Evolutionary conservation across 2,329 filamentous ascomycete genomes (phyloP).

Genomic region (Clarireedia monteithiana): DNA sequence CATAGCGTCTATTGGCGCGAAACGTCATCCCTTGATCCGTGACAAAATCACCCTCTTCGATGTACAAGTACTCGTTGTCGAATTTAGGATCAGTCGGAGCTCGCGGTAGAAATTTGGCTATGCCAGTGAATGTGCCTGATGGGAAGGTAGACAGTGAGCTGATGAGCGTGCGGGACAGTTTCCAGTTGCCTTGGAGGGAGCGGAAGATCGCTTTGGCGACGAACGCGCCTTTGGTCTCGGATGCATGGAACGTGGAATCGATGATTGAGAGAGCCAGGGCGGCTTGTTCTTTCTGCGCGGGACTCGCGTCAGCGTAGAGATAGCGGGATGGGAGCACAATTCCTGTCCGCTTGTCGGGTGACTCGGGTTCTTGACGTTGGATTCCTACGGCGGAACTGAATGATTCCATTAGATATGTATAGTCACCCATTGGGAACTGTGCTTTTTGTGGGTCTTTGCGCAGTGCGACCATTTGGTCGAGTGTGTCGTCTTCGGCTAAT

Average conservation of each 20-base stretch:
- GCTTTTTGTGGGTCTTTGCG: slow-evolving; percentile 34
- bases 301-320: slow-evolving; percentile 32
- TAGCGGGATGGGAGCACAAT: slow-evolving; percentile 40
- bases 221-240: slow-evolving; percentile 35
- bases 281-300: slow-evolving; percentile 33
- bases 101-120: slow-evolving; percentile 56
- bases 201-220: slow-evolving; percentile 61
- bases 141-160: slow-evolving; percentile 51
- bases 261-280: slow-evolving; percentile 32
- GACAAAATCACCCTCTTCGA: slow-evolving; percentile 58
- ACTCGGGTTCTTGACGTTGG: slow-evolving; percentile 30
- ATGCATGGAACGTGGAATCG: slow-evolving; percentile 14
- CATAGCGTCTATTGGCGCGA: slow-evolving; percentile 54
- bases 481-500: slow-evolving; percentile 18
- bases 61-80: slow-evolving; percentile 53
- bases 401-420: slow-evolving; percentile 66
- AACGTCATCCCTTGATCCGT: slow-evolving; percentile 34
- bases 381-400: slow-evolving; percentile 54
- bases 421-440: slow-evolving; percentile 82
- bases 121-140: slow-evolving; percentile 57
- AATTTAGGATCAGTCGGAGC: slow-evolving; percentile 42
- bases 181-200: slow-evolving; percentile 64
- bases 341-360: slow-evolving; percentile 31
- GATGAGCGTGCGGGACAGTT: slow-evolving; percentile 47
- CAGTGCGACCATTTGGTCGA: slow-evolving; percentile 23